phyloP scores from a whole-genome alignment of 116 monocot genomes.

The Dioscorea cayenensis region DNA sequence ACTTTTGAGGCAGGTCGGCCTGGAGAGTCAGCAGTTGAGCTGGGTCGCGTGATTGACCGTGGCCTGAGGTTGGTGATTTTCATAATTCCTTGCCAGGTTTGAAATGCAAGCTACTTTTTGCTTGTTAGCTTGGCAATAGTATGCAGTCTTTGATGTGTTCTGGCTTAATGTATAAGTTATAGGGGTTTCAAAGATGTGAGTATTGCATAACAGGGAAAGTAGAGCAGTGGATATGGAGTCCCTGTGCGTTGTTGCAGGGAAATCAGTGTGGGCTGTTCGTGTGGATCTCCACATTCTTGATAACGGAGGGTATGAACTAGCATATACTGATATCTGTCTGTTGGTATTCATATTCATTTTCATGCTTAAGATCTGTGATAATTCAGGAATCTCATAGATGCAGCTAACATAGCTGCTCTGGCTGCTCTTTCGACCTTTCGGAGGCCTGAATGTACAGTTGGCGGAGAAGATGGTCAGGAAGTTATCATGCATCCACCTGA shows the following conservation, averaged over 20 bases:
- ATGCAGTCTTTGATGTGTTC: no score
- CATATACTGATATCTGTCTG: background rate
- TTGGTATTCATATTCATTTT: background rate
- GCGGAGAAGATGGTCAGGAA: constrained; percentile 74
- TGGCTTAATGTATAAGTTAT: no score
- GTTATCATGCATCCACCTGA: constrained; percentile 85
- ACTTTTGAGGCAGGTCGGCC: constrained; percentile 83
- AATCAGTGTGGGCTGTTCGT: constrained; percentile 81
- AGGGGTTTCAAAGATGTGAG: background rate
- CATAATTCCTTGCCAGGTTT: no score
- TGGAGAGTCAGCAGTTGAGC: constrained; percentile 71
- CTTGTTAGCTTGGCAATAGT: no score
- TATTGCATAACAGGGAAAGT: constrained; percentile 68
- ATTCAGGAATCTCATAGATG: constrained; percentile 94
- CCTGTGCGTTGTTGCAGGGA: constrained; percentile 81
- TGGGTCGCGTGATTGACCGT: constrained; percentile 89
- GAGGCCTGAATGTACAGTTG: constrained; percentile 89
- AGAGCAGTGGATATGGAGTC: constrained; percentile 97
- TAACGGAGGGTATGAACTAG: constrained; percentile 76
- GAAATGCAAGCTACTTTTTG: no score
- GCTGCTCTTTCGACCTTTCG: constrained; percentile 79
- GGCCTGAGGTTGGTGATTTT: constrained; percentile 58
- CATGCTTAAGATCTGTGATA: background rate
- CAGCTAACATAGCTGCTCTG: constrained; percentile 92
- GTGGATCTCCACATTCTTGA: constrained; percentile 95